These are phyloP conservation scores for Talaromyces pinophilus DNA, from an alignment of 2,329 filamentous ascomycete genomes.

Conservation along the genomic window DNA sequence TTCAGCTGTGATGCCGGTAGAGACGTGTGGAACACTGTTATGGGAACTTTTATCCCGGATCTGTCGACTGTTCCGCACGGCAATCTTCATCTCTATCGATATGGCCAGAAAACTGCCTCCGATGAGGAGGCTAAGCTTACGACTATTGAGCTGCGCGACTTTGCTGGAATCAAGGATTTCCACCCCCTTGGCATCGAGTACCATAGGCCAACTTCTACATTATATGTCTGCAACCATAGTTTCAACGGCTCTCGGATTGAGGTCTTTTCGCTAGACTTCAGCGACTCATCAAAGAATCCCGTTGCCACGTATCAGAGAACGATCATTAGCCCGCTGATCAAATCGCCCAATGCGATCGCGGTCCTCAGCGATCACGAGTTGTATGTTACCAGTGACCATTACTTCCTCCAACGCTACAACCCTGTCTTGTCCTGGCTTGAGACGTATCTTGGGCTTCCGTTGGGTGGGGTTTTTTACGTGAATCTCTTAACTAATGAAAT, in stretches of 20 bases:
- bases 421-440: constrained; percentile 17
- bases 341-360: constrained; percentile 24
- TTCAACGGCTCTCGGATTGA: constrained; percentile 25
- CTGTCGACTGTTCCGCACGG: constrained; percentile 11
- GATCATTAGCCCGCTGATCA: constrained; percentile 20
- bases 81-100: constrained; percentile 16
- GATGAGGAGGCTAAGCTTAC: constrained; percentile 14
- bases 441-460: constrained; percentile 23
- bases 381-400: constrained; percentile 28
- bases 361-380: constrained; percentile 21
- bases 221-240: constrained; percentile 27
- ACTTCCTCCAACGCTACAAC: constrained; percentile 11
- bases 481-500: constrained; percentile 20
- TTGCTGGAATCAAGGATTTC: constrained; percentile 16
- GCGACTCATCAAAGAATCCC: background rate
- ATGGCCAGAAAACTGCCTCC: background rate
- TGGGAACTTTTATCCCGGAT: constrained; percentile 22
- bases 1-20: constrained; percentile 24
- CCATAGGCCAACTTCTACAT: constrained; percentile 17
- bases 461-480: constrained; percentile 22
- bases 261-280: constrained; percentile 23
- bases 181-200: constrained; percentile 27
- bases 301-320: constrained; percentile 18
- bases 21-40: constrained; percentile 24
- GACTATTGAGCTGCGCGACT: constrained; percentile 19